Evolutionary conservation across 768 basidiomycete genomes (phyloP), one percentile per base, ranked within the genome.

Genomic region (Pleurotus salmoneostramineus): DNA sequence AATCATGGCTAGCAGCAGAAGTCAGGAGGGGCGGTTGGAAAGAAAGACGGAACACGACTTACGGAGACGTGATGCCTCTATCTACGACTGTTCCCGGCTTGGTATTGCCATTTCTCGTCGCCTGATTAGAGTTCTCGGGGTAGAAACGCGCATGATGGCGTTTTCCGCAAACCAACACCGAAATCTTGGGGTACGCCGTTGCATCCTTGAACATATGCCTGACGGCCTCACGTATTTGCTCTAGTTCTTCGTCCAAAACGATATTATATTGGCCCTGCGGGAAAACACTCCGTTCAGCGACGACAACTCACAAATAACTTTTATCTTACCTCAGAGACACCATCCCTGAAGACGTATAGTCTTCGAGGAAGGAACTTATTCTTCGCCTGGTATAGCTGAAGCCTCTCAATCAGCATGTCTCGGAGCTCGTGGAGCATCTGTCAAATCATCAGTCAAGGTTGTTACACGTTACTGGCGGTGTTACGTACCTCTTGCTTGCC

Each of bases 61-160:
- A 87, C 82, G 85, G 79, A 0, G 79, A 82, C 2, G 91, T 91
- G 37, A 93, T 74, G 3, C 91, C 91, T 65, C 81, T 81, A 68
- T 94, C 91, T 8, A 91, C 85, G 3, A 94, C 83, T 0, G 92
- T 92, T 1, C 91, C 91, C 0, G 91, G 87, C 2, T 77, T 77
- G 0, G 91, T 89, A 63, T 94, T 93, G 0, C 91, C 90, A 58
- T 88, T 90, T 56, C 67, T 74, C 62, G 84, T 83, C 2, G 81
- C 86, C 44, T 75, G 64, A 4, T 74, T 64, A 1, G 76, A 73
- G 21, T 77, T 67, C 0, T 82, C 79, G 0, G 89, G 77, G 68
- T 77, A 91, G 68, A 86, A 84, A 27, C 85, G 79, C 46, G 62
- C 43, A 14, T 44, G 50, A 55, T 57, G 50, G 33, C 36, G 57